These are phyloP conservation scores for Amniculicola lignicola DNA, from an alignment of 495 filamentous ascomycete species.

Conservation along the genomic window DNA sequence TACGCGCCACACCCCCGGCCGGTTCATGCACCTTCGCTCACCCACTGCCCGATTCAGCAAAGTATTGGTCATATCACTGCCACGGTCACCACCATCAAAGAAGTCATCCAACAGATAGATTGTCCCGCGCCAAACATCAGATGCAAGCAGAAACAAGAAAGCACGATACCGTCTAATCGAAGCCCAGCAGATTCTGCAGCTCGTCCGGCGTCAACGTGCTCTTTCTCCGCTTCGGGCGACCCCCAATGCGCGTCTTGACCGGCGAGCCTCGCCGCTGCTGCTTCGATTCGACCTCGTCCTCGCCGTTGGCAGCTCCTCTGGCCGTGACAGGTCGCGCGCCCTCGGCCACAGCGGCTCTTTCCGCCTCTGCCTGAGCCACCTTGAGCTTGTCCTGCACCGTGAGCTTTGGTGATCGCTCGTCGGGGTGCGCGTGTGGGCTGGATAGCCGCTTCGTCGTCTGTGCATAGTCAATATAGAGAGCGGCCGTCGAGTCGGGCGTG, in stretches of 20 bases:
- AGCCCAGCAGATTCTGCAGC: slow-evolving; percentile 35
- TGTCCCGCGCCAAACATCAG: slow-evolving; percentile 8
- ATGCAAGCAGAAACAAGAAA: background rate
- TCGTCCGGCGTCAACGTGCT: slow-evolving; percentile 46
- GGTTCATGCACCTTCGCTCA: slow-evolving; percentile 27
- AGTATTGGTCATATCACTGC: slow-evolving; percentile 13
- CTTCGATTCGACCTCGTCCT: slow-evolving; percentile 30
- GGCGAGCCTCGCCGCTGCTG: slow-evolving; percentile 24
- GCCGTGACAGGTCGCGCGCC: slow-evolving; percentile 15
- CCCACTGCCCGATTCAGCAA: slow-evolving; percentile 10
- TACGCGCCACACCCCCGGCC: slow-evolving; percentile 29
- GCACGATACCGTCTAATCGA: slow-evolving; percentile 3
- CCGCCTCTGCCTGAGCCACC: slow-evolving; percentile 42
- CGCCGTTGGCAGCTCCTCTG: slow-evolving; percentile 4
- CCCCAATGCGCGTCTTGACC: slow-evolving; percentile 39
- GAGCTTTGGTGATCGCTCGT: slow-evolving; percentile 37
- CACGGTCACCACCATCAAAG: background rate
- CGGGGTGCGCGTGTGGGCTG: slow-evolving; percentile 32
- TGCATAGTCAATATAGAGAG: slow-evolving; percentile 26
- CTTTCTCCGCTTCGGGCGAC: slow-evolving; percentile 42
- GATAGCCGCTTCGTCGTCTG: slow-evolving; percentile 35
- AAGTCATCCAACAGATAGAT: slow-evolving; percentile 18
- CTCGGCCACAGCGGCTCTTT: slow-evolving; percentile 36
- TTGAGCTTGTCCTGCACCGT: slow-evolving; percentile 44
- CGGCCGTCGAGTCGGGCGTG: slow-evolving; percentile 12